Evolutionary conservation across 2,329 filamentous ascomycete species (phyloP).

Genomic region (Fusarium sp.): DNA sequence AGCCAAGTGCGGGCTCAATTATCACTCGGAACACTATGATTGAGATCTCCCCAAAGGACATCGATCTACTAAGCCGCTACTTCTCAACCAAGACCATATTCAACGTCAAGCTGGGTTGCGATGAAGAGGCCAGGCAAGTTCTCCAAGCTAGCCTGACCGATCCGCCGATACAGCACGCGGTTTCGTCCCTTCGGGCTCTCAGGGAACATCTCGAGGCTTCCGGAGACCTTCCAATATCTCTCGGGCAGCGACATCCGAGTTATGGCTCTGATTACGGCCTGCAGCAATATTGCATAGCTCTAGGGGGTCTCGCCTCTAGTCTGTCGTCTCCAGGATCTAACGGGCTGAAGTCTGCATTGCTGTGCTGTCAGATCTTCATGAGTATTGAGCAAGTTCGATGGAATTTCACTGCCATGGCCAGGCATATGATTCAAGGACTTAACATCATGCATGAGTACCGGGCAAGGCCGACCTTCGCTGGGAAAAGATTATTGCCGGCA

Average conservation of each 20-base stretch:
- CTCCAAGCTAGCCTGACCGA: slow-evolving; percentile 53
- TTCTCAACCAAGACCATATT: slow-evolving; percentile 58
- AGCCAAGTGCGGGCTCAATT: slow-evolving; percentile 33
- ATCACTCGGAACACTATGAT: slow-evolving; percentile 30
- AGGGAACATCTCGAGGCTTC: slow-evolving; percentile 53
- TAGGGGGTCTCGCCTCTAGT: slow-evolving; percentile 53
- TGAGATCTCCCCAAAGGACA: slow-evolving; percentile 41
- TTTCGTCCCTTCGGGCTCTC: slow-evolving; percentile 54
- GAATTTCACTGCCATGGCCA: slow-evolving; percentile 55
- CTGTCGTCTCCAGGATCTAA: slow-evolving; percentile 48
- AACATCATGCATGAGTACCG: slow-evolving; percentile 57
- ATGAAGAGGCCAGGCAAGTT: slow-evolving; percentile 54
- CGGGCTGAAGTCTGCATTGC: slow-evolving; percentile 52
- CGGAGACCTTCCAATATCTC: slow-evolving; percentile 39
- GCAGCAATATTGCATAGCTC: slow-evolving; percentile 56
- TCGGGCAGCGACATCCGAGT: slow-evolving; percentile 44
- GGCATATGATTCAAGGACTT: slow-evolving; percentile 57
- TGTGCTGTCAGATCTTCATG: slow-evolving; percentile 61
- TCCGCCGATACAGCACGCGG: slow-evolving; percentile 51
- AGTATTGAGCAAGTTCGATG: slow-evolving; percentile 58
- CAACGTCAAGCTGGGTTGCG: slow-evolving; percentile 51
- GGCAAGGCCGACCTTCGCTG: slow-evolving; percentile 50
- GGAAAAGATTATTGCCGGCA: slow-evolving; percentile 47
- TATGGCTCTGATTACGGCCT: slow-evolving; percentile 53
- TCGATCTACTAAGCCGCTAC: slow-evolving; percentile 51